phyloP scores from a whole-genome alignment of 768 basidiomycete species.

The Megacollybia marginata region DNA sequence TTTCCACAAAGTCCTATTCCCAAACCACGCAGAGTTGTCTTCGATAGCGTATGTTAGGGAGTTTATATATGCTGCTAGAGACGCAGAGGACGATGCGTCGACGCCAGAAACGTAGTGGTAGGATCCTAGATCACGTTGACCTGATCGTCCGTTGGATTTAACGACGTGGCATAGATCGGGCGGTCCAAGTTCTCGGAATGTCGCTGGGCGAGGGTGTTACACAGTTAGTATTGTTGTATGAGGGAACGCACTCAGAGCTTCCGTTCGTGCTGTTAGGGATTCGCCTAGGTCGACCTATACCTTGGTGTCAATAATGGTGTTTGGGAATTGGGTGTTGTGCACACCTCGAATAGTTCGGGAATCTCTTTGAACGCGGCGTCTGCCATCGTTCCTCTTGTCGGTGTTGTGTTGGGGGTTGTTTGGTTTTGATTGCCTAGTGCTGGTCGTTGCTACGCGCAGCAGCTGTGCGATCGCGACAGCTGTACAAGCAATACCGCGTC shows the following conservation, averaged over 20 bases:
- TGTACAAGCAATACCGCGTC: too few relatives aligned
- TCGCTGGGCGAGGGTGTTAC: too few relatives aligned
- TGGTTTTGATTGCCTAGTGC: too few relatives aligned
- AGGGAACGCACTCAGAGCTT: slow-evolving; percentile 69
- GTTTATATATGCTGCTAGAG: slow-evolving; percentile 96
- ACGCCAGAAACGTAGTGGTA: slow-evolving; percentile 99
- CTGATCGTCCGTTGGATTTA: slow-evolving; percentile 79
- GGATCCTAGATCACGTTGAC: slow-evolving; percentile 86
- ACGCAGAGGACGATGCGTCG: slow-evolving; percentile 96
- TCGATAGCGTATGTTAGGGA: slow-evolving; percentile 95
- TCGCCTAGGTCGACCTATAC: slow-evolving; percentile 83
- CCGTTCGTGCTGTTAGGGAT: slow-evolving; percentile 81
- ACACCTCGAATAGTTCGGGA: slow-evolving; percentile 93
- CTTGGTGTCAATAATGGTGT: too few relatives aligned
- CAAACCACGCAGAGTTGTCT: slow-evolving; percentile 88
- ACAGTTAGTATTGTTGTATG: too few relatives aligned
- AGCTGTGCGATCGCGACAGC: too few relatives aligned
- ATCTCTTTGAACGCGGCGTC: slow-evolving; percentile 86
- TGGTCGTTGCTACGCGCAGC: too few relatives aligned
- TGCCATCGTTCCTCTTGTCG: slow-evolving; percentile 33
- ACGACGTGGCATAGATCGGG: slow-evolving; percentile 95
- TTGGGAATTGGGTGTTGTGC: too few relatives aligned
- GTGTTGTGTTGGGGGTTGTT: not conserved
- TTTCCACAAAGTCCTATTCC: slow-evolving; percentile 79
- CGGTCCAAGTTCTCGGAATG: slow-evolving; percentile 95